These are phyloP conservation scores for Amesomyces nigricolor DNA, from an alignment of 2,329 filamentous ascomycete species.

Conservation along the genomic window DNA sequence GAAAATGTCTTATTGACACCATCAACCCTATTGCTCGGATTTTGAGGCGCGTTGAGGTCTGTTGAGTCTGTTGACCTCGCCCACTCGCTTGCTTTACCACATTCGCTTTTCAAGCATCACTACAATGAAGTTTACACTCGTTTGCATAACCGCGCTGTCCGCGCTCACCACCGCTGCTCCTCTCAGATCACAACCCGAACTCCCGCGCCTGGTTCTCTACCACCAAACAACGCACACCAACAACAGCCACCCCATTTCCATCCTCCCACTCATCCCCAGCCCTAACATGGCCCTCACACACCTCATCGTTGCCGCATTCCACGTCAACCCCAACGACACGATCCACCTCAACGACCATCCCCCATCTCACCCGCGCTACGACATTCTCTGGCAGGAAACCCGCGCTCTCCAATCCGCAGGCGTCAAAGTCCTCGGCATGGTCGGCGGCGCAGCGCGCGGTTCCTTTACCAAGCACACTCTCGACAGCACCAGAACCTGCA, in stretches of 20 bases:
- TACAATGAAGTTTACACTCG: neutral
- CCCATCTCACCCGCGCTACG: constrained; percentile 61
- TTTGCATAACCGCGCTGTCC: neutral
- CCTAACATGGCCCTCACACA: constrained; percentile 59
- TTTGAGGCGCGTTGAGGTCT: too few species aligned
- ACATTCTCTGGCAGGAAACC: constrained; percentile 73
- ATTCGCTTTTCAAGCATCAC: too few species aligned
- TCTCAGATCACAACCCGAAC: too few species aligned
- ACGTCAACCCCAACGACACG: constrained; percentile 65
- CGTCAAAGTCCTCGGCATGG: constrained; percentile 77
- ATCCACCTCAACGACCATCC: constrained; percentile 77
- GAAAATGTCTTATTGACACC: too few species aligned
- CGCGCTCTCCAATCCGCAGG: constrained; percentile 64
- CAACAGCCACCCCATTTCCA: constrained; percentile 42
- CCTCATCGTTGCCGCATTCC: constrained; percentile 79
- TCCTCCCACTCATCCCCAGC: constrained; percentile 47
- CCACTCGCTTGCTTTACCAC: too few species aligned
- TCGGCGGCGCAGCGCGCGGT: constrained; percentile 77
- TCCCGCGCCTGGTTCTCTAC: constrained; percentile 30
- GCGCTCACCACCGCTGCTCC: neutral
- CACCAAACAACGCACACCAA: constrained; percentile 51
- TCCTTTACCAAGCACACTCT: constrained; percentile 55
- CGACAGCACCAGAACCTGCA: constrained; percentile 32
- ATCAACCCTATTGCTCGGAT: too few species aligned
- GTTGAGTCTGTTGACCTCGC: too few species aligned